These are phyloP conservation scores for Colletotrichum orchidophilum DNA, from an alignment of 2,329 filamentous ascomycete genomes.

Conservation along the genomic window DNA sequence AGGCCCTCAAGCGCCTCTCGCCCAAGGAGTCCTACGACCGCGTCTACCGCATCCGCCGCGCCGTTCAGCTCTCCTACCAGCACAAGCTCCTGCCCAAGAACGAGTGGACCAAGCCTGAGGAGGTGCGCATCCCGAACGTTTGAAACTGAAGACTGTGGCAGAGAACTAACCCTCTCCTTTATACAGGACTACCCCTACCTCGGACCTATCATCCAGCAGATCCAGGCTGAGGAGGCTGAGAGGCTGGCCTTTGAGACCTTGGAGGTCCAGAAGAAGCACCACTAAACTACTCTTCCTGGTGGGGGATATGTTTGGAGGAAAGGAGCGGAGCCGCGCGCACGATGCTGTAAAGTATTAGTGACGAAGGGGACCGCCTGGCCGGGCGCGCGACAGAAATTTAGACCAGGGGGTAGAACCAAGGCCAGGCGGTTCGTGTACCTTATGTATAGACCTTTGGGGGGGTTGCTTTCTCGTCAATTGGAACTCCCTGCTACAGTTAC, in stretches of 20 bases:
- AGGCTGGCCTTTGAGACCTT: slow-evolving; percentile 62
- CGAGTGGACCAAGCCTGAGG: slow-evolving; percentile 67
- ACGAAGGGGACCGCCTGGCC: slow-evolving; percentile 28
- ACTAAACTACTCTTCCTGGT: slow-evolving; percentile 27
- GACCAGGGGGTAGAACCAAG: slow-evolving; percentile 15
- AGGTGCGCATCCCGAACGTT: slow-evolving; percentile 48
- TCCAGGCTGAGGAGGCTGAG: slow-evolving; percentile 61
- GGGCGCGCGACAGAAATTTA: slow-evolving; percentile 25
- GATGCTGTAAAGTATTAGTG: slow-evolving; percentile 32
- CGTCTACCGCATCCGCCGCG: slow-evolving; percentile 95
- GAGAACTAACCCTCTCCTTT: slow-evolving; percentile 31
- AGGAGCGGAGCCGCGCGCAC: slow-evolving; percentile 16
- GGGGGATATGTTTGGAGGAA: not conserved
- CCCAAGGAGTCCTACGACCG: slow-evolving; percentile 95
- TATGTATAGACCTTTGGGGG: slow-evolving; percentile 36
- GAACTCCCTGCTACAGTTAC: slow-evolving; percentile 27
- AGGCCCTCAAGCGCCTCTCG: slow-evolving; percentile 89
- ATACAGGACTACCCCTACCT: slow-evolving; percentile 65
- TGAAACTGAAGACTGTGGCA: not conserved
- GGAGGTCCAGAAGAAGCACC: slow-evolving; percentile 59
- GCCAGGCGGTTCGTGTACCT: slow-evolving; percentile 33
- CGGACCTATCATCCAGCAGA: slow-evolving; percentile 59
- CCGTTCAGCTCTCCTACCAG: slow-evolving; percentile 78
- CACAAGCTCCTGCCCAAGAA: slow-evolving; percentile 72
- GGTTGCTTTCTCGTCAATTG: slow-evolving; percentile 33